Base-by-base conservation (phyloP, 2,329 filamentous ascomycete species). In the Phaeosphaeria sp. region DNA sequence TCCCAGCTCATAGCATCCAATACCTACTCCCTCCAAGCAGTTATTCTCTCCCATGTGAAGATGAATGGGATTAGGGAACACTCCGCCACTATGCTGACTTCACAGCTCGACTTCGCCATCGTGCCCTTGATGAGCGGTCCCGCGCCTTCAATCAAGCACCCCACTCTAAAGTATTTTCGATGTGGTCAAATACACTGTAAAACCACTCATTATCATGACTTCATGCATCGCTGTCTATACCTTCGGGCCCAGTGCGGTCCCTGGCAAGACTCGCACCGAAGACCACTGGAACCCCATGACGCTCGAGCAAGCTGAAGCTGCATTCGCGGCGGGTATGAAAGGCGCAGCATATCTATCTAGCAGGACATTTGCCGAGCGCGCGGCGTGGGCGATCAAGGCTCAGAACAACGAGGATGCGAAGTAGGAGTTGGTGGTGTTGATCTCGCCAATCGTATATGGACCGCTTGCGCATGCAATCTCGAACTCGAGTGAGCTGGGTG, bases 101-200 rank as follows among this genome's bases (percentile, higher is more conserved):
- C n/a, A 15, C 43, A 84, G 68, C 81, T 89, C 17, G 84, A 84
- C 52, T 89, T 87, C 71, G 81, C 74, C 44, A 83, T 93, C 54
- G 89, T 94, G n/a, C 81, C 86, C 50, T 89, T 94, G 63, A 86
- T 94, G 59, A 87, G 88, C 0, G 67, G 85, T 57, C 82, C 86
- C n/a, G 84, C 15, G 89, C 89, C 18, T 94, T 93, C 61, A 78
- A 81, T 60, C 65, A 76, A 70, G 85, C 25, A 5, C 25, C 11
- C 25, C 5, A 30, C 5, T 30, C 25, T 30, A 30, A 30, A 30
- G 6, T 5, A 5, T 11, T 30, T 30, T 30, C 25, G 25, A 30
- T 11, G 11, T 30, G 6, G 11, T 30, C 25, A 30, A 6, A 11
- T 11, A 30, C 25, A 30, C 25, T 30, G 89, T 94, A 47, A 90